phyloP scores from a whole-genome alignment of 495 filamentous ascomycete species.

The Sporormia fimetaria region DNA sequence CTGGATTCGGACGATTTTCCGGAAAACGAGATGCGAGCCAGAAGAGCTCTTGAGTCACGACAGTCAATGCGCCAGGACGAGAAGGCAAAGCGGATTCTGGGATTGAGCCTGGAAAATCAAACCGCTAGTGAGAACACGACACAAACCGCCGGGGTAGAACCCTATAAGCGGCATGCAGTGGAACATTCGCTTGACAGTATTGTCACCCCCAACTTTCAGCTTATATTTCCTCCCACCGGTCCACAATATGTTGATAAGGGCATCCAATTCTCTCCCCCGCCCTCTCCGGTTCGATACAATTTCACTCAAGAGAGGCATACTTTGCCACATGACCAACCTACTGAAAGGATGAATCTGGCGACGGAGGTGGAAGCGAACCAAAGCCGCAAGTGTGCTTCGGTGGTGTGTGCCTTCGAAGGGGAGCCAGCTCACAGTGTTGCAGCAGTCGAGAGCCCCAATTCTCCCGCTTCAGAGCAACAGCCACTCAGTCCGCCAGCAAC shows the following conservation, averaged over 20 bases:
- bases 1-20: conserved; percentile 31
- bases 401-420: conserved; percentile 27
- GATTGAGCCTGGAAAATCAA: conserved; percentile 21
- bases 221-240: conserved; percentile 16
- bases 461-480: conserved; percentile 60
- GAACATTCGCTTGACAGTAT: conserved; percentile 4
- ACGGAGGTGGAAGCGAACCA: conserved; percentile 59
- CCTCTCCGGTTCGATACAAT: conserved; percentile 47
- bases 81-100: conserved; percentile 36
- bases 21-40: conserved; percentile 30
- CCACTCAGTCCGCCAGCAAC: conserved; percentile 58
- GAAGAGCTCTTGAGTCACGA: conserved; percentile 28
- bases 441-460: conserved; percentile 46
- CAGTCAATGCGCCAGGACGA: conserved; percentile 28
- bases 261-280: conserved; percentile 70
- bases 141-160: too few species aligned
- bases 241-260: conserved; percentile 56
- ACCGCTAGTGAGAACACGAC: conserved; percentile 11
- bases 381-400: conserved; percentile 50
- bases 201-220: conserved; percentile 6
- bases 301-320: conserved; percentile 5
- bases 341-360: conserved; percentile 30
- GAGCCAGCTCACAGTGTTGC: conserved; percentile 17
- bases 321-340: conserved; percentile 1
- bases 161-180: conserved; percentile 1